Evolutionary conservation across 2,329 filamentous ascomycete genomes (phyloP).

Genomic region (Drechslera avenae): DNA sequence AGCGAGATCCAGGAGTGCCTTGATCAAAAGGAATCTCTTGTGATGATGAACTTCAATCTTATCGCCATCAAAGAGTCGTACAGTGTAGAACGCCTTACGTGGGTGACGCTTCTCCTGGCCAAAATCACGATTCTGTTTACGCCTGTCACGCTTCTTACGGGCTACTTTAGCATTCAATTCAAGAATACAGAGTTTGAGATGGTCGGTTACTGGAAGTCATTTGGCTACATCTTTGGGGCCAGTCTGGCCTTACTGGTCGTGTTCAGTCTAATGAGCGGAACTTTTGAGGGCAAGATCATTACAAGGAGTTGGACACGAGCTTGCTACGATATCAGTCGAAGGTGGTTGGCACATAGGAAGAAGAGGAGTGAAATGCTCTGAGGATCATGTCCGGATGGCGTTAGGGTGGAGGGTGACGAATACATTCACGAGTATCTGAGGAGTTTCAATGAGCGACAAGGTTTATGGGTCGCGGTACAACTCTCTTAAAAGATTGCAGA

Average conservation of each 20-base stretch:
- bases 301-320: constrained; percentile 51
- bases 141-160: constrained; percentile 75
- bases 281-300: constrained; percentile 61
- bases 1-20: constrained; percentile 67
- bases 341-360: constrained; percentile 31
- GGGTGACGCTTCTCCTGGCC: constrained; percentile 72
- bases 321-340: constrained; percentile 31
- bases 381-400: background rate
- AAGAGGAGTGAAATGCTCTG: constrained; percentile 25
- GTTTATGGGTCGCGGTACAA: too few relatives aligned
- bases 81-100: constrained; percentile 71
- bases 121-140: constrained; percentile 78
- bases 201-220: constrained; percentile 70
- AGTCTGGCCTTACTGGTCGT: constrained; percentile 64
- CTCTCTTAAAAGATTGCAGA: too few relatives aligned
- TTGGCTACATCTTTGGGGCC: constrained; percentile 65
- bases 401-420: too few relatives aligned
- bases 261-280: constrained; percentile 64
- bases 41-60: constrained; percentile 77
- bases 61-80: constrained; percentile 76
- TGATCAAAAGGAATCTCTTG: constrained; percentile 72
- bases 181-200: constrained; percentile 64
- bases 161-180: constrained; percentile 73
- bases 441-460: too few relatives aligned
- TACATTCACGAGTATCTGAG: too few relatives aligned